Base-by-base conservation (phyloP, 805 yeast genomes). In the Candida rishiriensis region DNA sequence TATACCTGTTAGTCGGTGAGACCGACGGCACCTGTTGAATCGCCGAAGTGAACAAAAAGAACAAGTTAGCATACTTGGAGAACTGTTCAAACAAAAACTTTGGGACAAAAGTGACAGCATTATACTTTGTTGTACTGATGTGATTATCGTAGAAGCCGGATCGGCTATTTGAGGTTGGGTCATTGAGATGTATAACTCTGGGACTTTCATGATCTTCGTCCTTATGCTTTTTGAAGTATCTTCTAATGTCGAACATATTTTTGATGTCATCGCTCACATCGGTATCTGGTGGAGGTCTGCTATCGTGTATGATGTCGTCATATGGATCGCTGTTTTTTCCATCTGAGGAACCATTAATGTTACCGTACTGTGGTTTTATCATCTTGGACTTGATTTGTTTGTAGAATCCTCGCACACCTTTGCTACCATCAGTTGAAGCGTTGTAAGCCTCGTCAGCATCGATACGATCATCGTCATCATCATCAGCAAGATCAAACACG, bases 11-110 rank as follows among this genome's bases (percentile, higher is more conserved):
- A 0, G 98, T 93, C 11, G 99, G 99, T 1, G 97, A 81, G 3
- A 93, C 98, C 51, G 83, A 78, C 3, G 99, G 99, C 11, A 93
- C 98, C 64, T 93, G 99, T 69, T 93, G 99, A 54, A 93, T 91
- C 33, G 79, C 74, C 1, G 97, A 85, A 0, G 99, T 93, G 69
- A 88, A 87, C 41, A 93, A 69, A 64, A 93, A 93, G 68, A 93
- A 93, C 63, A 93, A 70, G 61, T 93, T 93, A 10, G 99, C 97
- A 62, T 93, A 95, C 65, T 91, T 93, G 49, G 97, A 87, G 66
- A 93, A 95, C 66, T 93, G 99, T 69, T 93, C 99, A 56, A 89
- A 88, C 51, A 93, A 67, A 60, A 93, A 93, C 65, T 95, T 95
- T 17, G 99, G 99, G 39, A 93, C 51, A 57, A 93, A 93, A 0